Conservation (phyloP, 208 protist genomes). For the Trypanosoma boissoni region DNA sequence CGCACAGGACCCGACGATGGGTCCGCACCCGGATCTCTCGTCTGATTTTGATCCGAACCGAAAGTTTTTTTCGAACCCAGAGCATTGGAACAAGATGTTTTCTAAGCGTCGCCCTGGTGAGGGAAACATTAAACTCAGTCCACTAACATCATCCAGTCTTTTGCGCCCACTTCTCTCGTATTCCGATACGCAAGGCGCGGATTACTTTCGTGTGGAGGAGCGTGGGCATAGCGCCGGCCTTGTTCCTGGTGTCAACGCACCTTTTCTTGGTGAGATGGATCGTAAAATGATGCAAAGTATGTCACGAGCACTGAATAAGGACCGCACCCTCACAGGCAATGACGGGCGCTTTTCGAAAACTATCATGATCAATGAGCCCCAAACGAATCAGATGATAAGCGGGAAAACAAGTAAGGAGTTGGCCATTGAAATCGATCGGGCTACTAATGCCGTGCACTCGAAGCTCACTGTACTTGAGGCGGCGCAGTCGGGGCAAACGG, state of each 20-base stretch:
- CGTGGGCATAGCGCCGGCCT: constrained; percentile 59
- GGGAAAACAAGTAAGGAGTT: constrained; percentile 65
- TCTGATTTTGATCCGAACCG: constrained; percentile 73
- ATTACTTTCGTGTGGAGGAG: constrained; percentile 70
- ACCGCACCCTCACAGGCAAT: constrained; percentile 76
- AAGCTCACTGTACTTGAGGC: constrained; percentile 86
- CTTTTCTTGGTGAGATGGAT: constrained; percentile 84
- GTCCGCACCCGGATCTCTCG: constrained; percentile 54
- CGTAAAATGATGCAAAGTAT: constrained; percentile 90
- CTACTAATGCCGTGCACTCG: constrained; percentile 84
- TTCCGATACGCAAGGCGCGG: constrained; percentile 55
- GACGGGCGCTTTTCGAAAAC: constrained; percentile 86
- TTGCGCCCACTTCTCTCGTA: constrained; percentile 73
- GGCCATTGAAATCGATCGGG: constrained; percentile 56
- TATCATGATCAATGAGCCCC: constrained; percentile 86
- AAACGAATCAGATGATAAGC: constrained; percentile 70
- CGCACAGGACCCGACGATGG: constrained; percentile 65
- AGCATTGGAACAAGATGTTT: constrained; percentile 92
- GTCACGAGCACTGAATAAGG: constrained; percentile 69
- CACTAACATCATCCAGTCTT: constrained; percentile 65
- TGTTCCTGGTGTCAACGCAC: constrained; percentile 83
- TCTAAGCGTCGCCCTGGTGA: constrained; percentile 82
- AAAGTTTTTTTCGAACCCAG: constrained; percentile 80
- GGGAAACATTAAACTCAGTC: constrained; percentile 68
- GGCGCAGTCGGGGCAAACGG: constrained; percentile 85